Evolutionary conservation across 352 stramenopile genomes (phyloP), one percentile per base, ranked within the genome.

Genomic region (Hyaloperonospora arabidopsidis): DNA sequence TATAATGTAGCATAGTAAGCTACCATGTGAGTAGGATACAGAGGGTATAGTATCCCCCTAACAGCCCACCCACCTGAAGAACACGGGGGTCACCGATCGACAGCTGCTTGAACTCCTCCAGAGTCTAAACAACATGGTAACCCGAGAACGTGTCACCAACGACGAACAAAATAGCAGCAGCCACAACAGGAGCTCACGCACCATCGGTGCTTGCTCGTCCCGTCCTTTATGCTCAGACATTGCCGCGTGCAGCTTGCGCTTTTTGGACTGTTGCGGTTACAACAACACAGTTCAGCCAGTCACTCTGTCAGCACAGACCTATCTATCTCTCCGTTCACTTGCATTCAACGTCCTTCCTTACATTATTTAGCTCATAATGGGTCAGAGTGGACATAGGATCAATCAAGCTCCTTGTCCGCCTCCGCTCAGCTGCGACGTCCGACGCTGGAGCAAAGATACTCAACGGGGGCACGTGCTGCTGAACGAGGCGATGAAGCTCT

Each of bases 81-180:
- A 93, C 70, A 25, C 78, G 63, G 6, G 73, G 67, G 44, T 93
- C 83, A 5, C 61, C 54, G 23, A 89, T 84, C 3, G 66, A 15
- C 3, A 93, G 61, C 34, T 47, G 72, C 54, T 84, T 82, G 55
- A 93, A 93, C n/a, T 85, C 74, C 1, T 83, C 75, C 32, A 83
- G 25, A 0, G 54, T 77, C 79, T 93, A 40, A 21, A 19, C 43
- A 36, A 28, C n/a, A 17, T 21, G 19, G 12, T n/a, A 18, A 49
- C 4, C 19, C n/a, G 3, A 34, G 18, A 34, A 34, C 12, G 5
- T 3, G 5, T 41, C 5, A 15, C n/a, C n/a, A 18, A 18, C 12
- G 13, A 41, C 15, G 19, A 2, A 22, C 15, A 19, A 45, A 4
- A 10, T 15, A 22, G 38, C 11, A 46, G 4, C 10, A 46, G 3